phyloP scores from a whole-genome alignment of 73 alveolate genomes.

The Stentor roeselii region DNA sequence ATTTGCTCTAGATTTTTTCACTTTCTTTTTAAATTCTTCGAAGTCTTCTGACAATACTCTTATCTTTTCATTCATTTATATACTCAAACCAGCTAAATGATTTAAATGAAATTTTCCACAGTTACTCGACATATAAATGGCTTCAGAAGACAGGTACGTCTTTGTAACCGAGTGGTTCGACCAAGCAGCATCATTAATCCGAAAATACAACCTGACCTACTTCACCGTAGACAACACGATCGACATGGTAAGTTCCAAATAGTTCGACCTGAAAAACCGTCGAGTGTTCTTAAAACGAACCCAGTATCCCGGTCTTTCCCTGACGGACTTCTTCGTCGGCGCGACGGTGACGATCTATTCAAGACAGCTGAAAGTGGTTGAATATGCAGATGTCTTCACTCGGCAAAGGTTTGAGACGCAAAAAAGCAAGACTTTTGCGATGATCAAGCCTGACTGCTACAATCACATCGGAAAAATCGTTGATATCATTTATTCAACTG shows the following conservation, averaged over 20 bases:
- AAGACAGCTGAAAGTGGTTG: slow-evolving; percentile 86
- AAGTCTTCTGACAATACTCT: neutral
- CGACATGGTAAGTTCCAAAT: slow-evolving; percentile 71
- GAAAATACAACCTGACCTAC: slow-evolving; percentile 81
- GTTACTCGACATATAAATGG: neutral
- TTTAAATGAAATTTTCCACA: neutral
- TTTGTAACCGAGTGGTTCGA: slow-evolving; percentile 93
- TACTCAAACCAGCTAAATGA: too few species aligned
- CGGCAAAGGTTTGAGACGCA: slow-evolving; percentile 67
- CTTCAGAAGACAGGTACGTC: slow-evolving; percentile 80
- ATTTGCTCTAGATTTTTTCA: too few species aligned
- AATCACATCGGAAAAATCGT: slow-evolving; percentile 89
- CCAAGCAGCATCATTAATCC: slow-evolving; percentile 77
- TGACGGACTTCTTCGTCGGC: slow-evolving; percentile 86
- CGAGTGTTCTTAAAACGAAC: slow-evolving; percentile 87
- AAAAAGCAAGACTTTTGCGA: slow-evolving; percentile 82
- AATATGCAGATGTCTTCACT: slow-evolving; percentile 93
- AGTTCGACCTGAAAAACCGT: slow-evolving; percentile 88
- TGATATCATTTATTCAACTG: slow-evolving; percentile 68
- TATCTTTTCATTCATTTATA: neutral
- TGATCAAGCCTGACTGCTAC: slow-evolving; percentile 97
- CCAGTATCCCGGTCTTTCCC: slow-evolving; percentile 67
- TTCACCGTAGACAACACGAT: slow-evolving; percentile 89
- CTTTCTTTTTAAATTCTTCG: too few species aligned
- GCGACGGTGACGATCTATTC: slow-evolving; percentile 85